Conservation (phyloP, 129 eudicot genomes). For the Lonicera japonica region DNA sequence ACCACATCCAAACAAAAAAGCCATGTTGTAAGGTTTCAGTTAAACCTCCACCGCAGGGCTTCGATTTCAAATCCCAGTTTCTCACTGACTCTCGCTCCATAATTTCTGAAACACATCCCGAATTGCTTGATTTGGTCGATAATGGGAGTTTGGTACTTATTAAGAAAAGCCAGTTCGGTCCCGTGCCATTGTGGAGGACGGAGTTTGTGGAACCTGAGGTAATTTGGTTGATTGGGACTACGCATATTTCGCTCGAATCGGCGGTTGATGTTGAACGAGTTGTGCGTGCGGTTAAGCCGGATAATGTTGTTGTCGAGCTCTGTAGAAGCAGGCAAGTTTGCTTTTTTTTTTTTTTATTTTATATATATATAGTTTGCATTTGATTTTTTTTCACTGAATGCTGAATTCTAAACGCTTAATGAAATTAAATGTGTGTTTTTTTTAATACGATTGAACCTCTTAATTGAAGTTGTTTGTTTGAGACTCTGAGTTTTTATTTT, state of each 20-base stretch:
- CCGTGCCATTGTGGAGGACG: constrained; percentile 80
- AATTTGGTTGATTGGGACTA: constrained; percentile 89
- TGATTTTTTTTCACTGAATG: not conserved
- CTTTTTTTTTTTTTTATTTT: not conserved
- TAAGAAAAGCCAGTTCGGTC: constrained; percentile 67
- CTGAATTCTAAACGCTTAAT: not conserved
- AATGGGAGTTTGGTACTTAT: constrained; percentile 58
- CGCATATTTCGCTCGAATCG: constrained; percentile 55
- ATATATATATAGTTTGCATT: not conserved
- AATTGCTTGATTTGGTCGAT: constrained; percentile 67
- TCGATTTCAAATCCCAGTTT: constrained; percentile 54
- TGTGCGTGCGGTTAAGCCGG: constrained; percentile 57
- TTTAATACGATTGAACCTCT: too few species aligned
- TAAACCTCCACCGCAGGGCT: constrained; percentile 71
- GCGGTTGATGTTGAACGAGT: constrained; percentile 76
- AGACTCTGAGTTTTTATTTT: too few species aligned
- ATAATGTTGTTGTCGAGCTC: constrained; percentile 94
- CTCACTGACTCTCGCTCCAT: constrained; percentile 39
- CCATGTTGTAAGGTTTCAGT: constrained; percentile 32
- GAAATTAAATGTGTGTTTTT: too few species aligned
- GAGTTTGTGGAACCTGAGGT: constrained; percentile 88
- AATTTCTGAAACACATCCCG: constrained; percentile 58
- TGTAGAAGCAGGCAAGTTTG: constrained; percentile 89
- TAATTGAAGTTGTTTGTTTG: too few species aligned
- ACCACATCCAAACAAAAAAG: not conserved